Evolutionary conservation across 108 stramenopile species (phyloP), one percentile per base, ranked within the genome.

Genomic region (Conticribra guillardii): DNA sequence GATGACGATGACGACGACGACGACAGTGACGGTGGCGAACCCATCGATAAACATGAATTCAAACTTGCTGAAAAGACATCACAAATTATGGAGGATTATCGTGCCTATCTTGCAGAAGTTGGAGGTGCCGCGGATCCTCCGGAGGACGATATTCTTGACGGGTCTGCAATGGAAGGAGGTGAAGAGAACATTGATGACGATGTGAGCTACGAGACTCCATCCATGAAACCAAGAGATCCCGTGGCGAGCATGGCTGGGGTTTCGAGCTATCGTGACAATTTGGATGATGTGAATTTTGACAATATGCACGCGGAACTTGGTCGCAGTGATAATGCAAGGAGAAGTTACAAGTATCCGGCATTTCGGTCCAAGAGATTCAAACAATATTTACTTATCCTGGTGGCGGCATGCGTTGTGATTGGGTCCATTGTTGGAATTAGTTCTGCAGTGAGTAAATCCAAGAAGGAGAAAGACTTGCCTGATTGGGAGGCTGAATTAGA

Each of bases 401-500:
- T 23, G 3, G 17, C 44, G 15, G 49, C n/a, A 17, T 23, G 48
- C 14, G 17, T 64, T 18, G 9, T 64, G 14, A 51, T 64, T 32
- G 63, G 63, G 8, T 41, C 37, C 37, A 41, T 41, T 11, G 37
- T 41, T 5, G 37, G 37, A 19, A 32, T 64, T 7, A 32, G 2
- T 31, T 17, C n/a, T 1, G 28, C 23, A 2, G 50, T 51, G 44
- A n/a, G 19, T 7, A 46, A 26, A 3, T 34, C 61, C 19, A 62
- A 64, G 31, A 64, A 64, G 50, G 48, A 64, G 27, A 17, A 21
- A 2, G 23, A 14, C 9, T 51, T 64, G 50, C 63, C 50, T 2
- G 63, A 64, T 64, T 64, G 63, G 63, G 63, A 64, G 30, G 48
- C 63, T 5, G 30, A 64, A 19, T 51, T 64, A 30, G 63, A 23